Evolutionary conservation across 2,329 filamentous ascomycete genomes (phyloP).

Genomic region (Phialophora macrospora): DNA sequence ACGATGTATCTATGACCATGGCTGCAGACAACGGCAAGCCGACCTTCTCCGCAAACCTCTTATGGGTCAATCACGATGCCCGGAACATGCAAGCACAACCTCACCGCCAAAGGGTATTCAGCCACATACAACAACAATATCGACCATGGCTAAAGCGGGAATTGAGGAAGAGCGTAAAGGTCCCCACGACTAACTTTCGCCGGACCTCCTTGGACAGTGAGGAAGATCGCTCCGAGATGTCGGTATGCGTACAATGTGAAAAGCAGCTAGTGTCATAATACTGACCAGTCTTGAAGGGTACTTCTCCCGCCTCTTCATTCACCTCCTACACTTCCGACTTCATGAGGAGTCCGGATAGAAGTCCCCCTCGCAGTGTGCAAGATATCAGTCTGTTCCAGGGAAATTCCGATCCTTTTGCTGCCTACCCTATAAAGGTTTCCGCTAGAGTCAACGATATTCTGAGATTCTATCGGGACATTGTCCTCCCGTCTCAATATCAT

Average conservation of each 20-base stretch:
- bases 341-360: neutral
- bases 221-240: conserved; percentile 10
- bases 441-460: conserved; percentile 14
- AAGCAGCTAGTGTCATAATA: neutral
- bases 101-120: conserved; percentile 18
- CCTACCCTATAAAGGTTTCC: conserved; percentile 8
- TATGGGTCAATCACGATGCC: conserved; percentile 21
- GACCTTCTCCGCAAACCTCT: neutral
- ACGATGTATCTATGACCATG: conserved; percentile 14
- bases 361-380: neutral
- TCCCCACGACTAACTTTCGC: conserved; percentile 1
- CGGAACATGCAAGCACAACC: conserved; percentile 17
- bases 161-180: conserved; percentile 5
- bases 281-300: neutral
- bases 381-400: conserved; percentile 9
- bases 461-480: conserved; percentile 19
- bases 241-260: neutral
- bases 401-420: conserved; percentile 17
- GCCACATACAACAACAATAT: conserved; percentile 18
- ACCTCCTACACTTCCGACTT: conserved; percentile 2
- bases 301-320: conserved; percentile 14
- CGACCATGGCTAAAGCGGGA: conserved; percentile 15
- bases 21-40: conserved; percentile 10
- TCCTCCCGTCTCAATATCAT: conserved; percentile 15
- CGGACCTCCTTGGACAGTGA: conserved; percentile 7